A percentile compares a stretch with the other conserved stretches of the same genome.
These are phyloP conservation scores for Colletotrichum brevisporum DNA, from an alignment of 2,329 filamentous ascomycete genomes.

Conservation along the genomic window DNA sequence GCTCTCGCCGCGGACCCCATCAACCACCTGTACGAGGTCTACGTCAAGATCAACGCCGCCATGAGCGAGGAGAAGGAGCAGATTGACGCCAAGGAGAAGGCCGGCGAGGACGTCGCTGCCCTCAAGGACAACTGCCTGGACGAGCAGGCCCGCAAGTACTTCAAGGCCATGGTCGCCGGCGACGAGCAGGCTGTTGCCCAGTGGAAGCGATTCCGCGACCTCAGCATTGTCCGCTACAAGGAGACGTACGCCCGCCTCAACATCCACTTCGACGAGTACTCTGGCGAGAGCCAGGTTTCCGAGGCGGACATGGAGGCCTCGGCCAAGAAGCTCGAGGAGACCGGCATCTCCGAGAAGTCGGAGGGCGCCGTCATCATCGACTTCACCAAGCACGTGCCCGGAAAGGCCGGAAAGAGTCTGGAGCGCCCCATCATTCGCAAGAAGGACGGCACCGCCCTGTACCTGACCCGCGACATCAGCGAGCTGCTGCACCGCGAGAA, in stretches of 20 bases:
- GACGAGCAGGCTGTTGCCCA: constrained; percentile 71
- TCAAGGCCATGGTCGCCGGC: constrained; percentile 79
- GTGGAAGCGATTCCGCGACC: constrained; percentile 77
- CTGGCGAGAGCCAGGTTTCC: constrained; percentile 81
- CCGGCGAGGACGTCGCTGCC: constrained; percentile 63
- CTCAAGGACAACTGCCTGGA: constrained; percentile 73
- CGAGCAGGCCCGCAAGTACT: constrained; percentile 81
- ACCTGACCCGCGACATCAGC: constrained; percentile 84
- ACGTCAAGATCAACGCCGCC: constrained; percentile 82
- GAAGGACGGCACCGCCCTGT: constrained; percentile 81
- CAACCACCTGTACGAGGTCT: constrained; percentile 86
- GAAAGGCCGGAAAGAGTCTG: constrained; percentile 77
- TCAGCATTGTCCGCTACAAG: constrained; percentile 77
- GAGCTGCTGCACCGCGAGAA: constrained; percentile 76
- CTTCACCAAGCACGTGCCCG: constrained; percentile 76
- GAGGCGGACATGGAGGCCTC: constrained; percentile 76
- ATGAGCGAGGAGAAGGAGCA: constrained; percentile 76
- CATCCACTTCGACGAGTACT: constrained; percentile 80
- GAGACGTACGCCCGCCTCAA: constrained; percentile 79
- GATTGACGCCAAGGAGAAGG: constrained; percentile 70
- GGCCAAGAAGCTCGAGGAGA: constrained; percentile 73
- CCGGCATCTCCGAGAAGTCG: constrained; percentile 76
- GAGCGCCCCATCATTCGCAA: constrained; percentile 81
- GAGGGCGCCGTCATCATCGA: constrained; percentile 82
- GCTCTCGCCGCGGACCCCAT: constrained; percentile 81